Evolutionary conservation across 108 stramenopile species (phyloP), one percentile per base, ranked within the genome.

Genomic region (Cyclotella baltica): DNA sequence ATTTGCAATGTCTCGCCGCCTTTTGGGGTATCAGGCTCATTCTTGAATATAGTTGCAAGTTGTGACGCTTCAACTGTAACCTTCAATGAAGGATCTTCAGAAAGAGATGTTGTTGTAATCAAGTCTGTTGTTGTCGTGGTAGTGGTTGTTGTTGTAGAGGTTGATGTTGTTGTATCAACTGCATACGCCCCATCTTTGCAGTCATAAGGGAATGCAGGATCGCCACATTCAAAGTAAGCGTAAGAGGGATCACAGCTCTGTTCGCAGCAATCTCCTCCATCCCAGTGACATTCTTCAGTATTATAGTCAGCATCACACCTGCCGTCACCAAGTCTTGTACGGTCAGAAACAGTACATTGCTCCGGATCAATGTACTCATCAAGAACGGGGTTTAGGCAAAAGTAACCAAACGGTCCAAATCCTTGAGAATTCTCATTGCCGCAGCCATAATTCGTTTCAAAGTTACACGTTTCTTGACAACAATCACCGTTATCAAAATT

Each of bases 401-500:
- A 83, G 35, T 73, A 83, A 19, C 83, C 83, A 74, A 83, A 83
- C 4, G 83, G 83, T 2, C 83, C 83, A 69, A 77, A 83, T 23
- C 72, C 83, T 31, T 48, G 47, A 22, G 72, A 77, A 25, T 38
- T 57, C 55, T 62, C 76, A 50, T 58, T 40, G 30, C 70, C 67
- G 62, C 83, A 83, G 1, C 67, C 83, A 31, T 83, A 83, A 27
- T 55, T 56, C 1, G 50, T 69, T 1, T 63, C 72, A 19, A 65
- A 72, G 36, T 67, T 51, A 65, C 92, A 95, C 23, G 90, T 88
- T 46, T 91, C 94, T 61, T 85, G 77, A 67, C 96, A 97, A 67
- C 96, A 97, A 71, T 97, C 96, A 6, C 96, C 96, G 16, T 88
- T 89, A 66, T 97, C 96, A 68, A 66, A 97, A 20, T 78, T 82